A percentile compares a stretch with the other conserved stretches of the same genome.
These are phyloP conservation scores for Triangularia verruculosa DNA, from an alignment of 2,329 filamentous ascomycete species.

Conservation along the genomic window DNA sequence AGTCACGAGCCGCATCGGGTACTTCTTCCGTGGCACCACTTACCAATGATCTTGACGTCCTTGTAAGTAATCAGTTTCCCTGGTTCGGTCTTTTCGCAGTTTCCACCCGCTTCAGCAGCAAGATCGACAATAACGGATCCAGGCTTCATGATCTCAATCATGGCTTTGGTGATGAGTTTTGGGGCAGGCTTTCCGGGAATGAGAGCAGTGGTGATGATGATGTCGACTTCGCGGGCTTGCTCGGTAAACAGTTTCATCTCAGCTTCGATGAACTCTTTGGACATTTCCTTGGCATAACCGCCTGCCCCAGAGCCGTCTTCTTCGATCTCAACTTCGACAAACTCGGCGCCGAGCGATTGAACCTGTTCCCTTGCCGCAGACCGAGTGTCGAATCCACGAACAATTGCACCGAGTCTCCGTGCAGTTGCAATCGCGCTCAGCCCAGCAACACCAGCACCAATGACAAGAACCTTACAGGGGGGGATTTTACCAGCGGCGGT, in stretches of 20 bases:
- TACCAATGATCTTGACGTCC: constrained; percentile 80
- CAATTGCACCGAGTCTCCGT: constrained; percentile 81
- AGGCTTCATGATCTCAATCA: constrained; percentile 82
- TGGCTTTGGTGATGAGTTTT: constrained; percentile 76
- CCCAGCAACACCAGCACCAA: constrained; percentile 85
- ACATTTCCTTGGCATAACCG: constrained; percentile 92
- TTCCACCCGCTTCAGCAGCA: constrained; percentile 82
- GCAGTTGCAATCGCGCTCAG: constrained; percentile 86
- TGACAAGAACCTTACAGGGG: constrained; percentile 84
- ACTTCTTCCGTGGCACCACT: constrained; percentile 26
- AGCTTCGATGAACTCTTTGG: constrained; percentile 86
- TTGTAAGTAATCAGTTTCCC: constrained; percentile 69
- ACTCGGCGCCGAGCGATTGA: constrained; percentile 84
- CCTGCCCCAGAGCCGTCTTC: constrained; percentile 83
- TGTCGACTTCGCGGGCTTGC: constrained; percentile 83
- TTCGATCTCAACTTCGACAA: constrained; percentile 79
- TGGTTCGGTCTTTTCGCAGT: constrained; percentile 77
- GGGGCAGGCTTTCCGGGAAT: constrained; percentile 83
- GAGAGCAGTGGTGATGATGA: constrained; percentile 88
- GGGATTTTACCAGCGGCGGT: constrained; percentile 89
- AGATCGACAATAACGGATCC: constrained; percentile 86
- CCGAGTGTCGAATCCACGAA: constrained; percentile 87
- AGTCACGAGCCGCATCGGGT: background rate
- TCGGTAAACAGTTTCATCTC: constrained; percentile 92
- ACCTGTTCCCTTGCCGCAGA: constrained; percentile 86